These are phyloP conservation scores for Melanomma pulvis-pyrius DNA, from an alignment of 495 filamentous ascomycete species.

Conservation along the genomic window DNA sequence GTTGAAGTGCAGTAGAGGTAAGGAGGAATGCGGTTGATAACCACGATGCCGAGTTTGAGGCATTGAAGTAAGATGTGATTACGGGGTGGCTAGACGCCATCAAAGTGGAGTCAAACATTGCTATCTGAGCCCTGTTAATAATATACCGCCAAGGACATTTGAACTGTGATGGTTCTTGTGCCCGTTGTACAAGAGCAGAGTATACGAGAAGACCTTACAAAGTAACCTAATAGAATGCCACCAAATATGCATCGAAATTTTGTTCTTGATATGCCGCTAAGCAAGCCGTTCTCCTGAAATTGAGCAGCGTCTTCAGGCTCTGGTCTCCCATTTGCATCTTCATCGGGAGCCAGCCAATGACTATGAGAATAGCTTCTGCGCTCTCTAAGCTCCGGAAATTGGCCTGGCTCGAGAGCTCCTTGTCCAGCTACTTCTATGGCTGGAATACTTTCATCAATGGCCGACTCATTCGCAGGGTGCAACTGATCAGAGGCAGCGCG, in stretches of 20 bases:
- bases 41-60: conserved; percentile 78
- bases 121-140: conserved; percentile 42
- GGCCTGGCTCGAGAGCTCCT: conserved; percentile 16
- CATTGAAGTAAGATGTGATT: conserved; percentile 76
- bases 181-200: not conserved
- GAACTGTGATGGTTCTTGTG: not conserved
- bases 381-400: conserved; percentile 7
- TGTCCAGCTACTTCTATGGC: not conserved
- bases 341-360: conserved; percentile 35
- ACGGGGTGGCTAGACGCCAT: conserved; percentile 83
- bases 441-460: conserved; percentile 12
- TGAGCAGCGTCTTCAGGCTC: conserved; percentile 7
- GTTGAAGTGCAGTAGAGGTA: conserved; percentile 75
- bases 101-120: conserved; percentile 73
- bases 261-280: conserved; percentile 30
- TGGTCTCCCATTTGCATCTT: conserved; percentile 15
- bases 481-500: not conserved
- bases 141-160: no score
- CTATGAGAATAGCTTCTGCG: conserved; percentile 28
- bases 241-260: conserved; percentile 59
- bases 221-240: conserved; percentile 52
- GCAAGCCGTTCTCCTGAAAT: conserved; percentile 26
- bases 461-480: conserved; percentile 5
- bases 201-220: conserved; percentile 35
- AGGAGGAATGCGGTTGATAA: conserved; percentile 77